phyloP scores from a whole-genome alignment of 345 rosid genomes.

The Excoecaria cochinchinensis region DNA sequence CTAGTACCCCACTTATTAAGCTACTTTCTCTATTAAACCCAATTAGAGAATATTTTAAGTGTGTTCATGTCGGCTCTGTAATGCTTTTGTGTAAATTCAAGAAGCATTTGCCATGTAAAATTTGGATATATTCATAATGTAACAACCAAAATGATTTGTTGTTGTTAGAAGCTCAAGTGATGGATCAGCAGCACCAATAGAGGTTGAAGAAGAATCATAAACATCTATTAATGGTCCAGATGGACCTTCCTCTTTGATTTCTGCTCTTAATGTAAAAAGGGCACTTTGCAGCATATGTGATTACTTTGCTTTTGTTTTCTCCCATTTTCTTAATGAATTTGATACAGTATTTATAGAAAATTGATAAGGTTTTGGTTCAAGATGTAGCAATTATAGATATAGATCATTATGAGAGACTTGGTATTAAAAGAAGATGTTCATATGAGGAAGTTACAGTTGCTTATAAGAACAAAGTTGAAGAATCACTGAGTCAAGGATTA shows the following conservation, averaged over 20 bases:
- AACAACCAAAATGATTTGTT: too few species aligned
- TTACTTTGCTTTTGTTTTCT: too few species aligned
- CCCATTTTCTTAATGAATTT: too few species aligned
- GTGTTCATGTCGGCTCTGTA: conserved; percentile 93
- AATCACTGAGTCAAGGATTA: conserved; percentile 48
- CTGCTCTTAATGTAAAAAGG: too few species aligned
- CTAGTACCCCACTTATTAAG: too few species aligned
- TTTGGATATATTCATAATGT: conserved; percentile 83
- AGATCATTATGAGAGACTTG: conserved; percentile 77
- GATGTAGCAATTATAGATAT: conserved; percentile 68
- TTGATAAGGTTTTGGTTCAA: conserved; percentile 27
- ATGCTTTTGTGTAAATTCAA: conserved; percentile 81
- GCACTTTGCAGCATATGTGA: too few species aligned
- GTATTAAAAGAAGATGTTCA: conserved; percentile 64
- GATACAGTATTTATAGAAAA: conserved; percentile 8
- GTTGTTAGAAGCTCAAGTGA: conserved; percentile 44
- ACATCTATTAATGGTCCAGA: too few species aligned
- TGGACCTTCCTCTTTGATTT: too few species aligned
- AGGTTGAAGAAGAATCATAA: too few species aligned
- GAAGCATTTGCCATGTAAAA: conserved; percentile 79
- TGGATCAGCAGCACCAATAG: conserved; percentile 14
- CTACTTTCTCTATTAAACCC: conserved; percentile 44
- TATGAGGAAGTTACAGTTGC: conserved; percentile 58
- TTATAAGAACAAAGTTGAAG: conserved; percentile 48
- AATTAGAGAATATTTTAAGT: conserved; percentile 57